These are phyloP conservation scores for Aschersonia sp. DNA, from an alignment of 2,329 filamentous ascomycete species.

Conservation along the genomic window DNA sequence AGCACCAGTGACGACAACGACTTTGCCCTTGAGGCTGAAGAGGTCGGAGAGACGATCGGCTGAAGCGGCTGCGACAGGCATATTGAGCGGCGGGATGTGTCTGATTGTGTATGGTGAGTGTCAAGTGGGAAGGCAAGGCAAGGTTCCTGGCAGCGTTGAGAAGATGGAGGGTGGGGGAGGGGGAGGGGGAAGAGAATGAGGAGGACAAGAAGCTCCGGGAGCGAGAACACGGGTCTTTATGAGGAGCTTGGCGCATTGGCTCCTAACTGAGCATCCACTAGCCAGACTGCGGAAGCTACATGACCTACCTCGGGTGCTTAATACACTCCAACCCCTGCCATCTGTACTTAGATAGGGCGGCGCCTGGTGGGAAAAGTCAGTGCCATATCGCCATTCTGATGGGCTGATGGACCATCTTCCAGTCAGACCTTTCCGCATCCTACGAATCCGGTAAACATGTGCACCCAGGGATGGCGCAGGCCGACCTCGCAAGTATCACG, in stretches of 20 bases:
- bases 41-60: constrained; percentile 46
- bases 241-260: background rate
- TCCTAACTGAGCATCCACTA: too few relatives aligned
- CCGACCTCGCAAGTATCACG: too few relatives aligned
- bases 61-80: constrained; percentile 44
- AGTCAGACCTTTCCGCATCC: too few relatives aligned
- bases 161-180: background rate
- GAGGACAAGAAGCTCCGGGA: background rate
- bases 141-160: background rate
- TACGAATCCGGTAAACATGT: too few relatives aligned
- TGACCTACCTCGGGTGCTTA: too few relatives aligned
- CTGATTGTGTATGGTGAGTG: background rate
- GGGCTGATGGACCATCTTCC: too few relatives aligned
- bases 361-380: too few relatives aligned
- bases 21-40: constrained; percentile 60
- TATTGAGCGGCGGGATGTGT: constrained; percentile 12
- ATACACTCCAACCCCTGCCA: too few relatives aligned
- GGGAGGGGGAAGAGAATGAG: background rate
- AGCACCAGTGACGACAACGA: constrained; percentile 56
- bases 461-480: too few relatives aligned
- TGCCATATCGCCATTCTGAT: too few relatives aligned
- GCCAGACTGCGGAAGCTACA: too few relatives aligned
- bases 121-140: background rate
- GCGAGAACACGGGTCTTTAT: background rate
- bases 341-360: too few relatives aligned